Evolutionary conservation across 2,329 filamentous ascomycete genomes (phyloP), one percentile per base, ranked within the genome.

Genomic region (Penicillium sclerotiorum): DNA sequence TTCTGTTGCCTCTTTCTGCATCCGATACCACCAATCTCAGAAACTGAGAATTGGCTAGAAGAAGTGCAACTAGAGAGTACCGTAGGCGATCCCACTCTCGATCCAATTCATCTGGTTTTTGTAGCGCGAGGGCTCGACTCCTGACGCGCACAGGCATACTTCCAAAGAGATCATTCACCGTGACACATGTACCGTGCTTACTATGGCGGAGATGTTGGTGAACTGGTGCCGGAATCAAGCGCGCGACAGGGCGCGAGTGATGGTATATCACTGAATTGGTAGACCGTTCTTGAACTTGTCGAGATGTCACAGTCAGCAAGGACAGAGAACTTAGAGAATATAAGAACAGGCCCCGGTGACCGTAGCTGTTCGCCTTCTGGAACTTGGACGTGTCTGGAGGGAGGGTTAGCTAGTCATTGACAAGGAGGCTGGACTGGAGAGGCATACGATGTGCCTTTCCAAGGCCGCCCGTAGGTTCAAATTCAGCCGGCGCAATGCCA

Each of bases 131-230:
- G 0, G 82, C 82, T 55, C 91, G 82, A 60, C 91, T 88, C 66
- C 94, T 95, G 21, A 95, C 86, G 12, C 93, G 85, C 11, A 96
- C 93, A 0, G 93, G 91, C 83, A 96, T 89, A 50, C 86, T 88
- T 0, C 92, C 91, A 70, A 96, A 97, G 1, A 96, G 75, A 66
- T 96, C 86, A 48, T 86, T 83, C 5, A 95, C 87, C 0, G 80
- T 80, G 2, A 93, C 84, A 22, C 83, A 81, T 0, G 92, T 96
- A 4, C 93, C 93, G 72, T 89, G 84, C 17, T 75, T 68, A 48
- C 79, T 80, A 28, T 71, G 73, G 8, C 77, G 60, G 6, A 89
- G 61, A 40, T 79, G 75, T 38, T 88, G 80, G 41, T 85, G 80
- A 7, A 77, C 69, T 9, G 79, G 75, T 5, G 84, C 81, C 5